Evolutionary conservation across 306 rosid genomes (phyloP).

Genomic region (Citrullus colocynthis): DNA sequence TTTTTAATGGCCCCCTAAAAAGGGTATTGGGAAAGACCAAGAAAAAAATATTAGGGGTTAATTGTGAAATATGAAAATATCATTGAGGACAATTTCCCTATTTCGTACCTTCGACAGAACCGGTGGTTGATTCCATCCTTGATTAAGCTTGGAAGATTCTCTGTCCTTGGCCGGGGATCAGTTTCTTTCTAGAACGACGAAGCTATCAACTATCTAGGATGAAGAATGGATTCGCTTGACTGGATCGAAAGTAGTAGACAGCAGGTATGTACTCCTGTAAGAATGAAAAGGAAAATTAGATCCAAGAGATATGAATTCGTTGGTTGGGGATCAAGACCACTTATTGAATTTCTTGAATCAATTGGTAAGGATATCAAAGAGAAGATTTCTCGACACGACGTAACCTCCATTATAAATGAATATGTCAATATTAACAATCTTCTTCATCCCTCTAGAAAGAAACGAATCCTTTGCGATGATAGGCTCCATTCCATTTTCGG

Average conservation of each 20-base stretch:
- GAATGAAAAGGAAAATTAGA: constrained; percentile 9
- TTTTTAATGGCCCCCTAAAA: too few species aligned
- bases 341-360: constrained; percentile 45
- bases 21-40: too few species aligned
- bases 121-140: background rate
- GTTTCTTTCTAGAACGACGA: background rate
- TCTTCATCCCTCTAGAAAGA: constrained; percentile 42
- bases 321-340: constrained; percentile 66
- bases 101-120: background rate
- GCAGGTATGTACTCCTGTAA: constrained; percentile 1
- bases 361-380: constrained; percentile 42
- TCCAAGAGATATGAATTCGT: constrained; percentile 38
- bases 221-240: background rate
- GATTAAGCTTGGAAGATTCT: background rate
- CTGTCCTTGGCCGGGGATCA: background rate
- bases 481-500: constrained; percentile 49
- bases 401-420: constrained; percentile 33
- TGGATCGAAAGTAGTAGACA: background rate
- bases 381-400: constrained; percentile 40
- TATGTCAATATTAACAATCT: constrained; percentile 38
- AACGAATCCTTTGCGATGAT: constrained; percentile 46
- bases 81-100: too few species aligned
- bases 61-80: too few species aligned
- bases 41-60: too few species aligned
- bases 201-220: background rate